Evolutionary conservation across 331 rosid genomes (phyloP), one percentile per base, ranked within the genome.

Genomic region (Malus hybrid): DNA sequence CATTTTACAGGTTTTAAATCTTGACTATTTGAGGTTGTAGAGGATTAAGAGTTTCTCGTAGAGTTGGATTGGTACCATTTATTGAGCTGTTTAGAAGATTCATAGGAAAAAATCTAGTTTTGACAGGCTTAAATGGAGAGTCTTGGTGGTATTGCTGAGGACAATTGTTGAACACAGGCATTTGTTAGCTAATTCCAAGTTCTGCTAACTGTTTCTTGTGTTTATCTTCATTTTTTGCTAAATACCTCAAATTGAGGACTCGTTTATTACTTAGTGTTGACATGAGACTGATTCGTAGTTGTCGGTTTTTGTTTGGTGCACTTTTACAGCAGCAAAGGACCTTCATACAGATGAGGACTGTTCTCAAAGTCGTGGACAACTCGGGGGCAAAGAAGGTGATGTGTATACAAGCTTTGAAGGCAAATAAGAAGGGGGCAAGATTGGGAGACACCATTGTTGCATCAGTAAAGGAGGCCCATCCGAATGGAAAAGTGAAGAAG

Each of bases 381-480:
- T 91, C 95, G 0, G 96, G 95, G 28, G 97, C 95, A 4, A 91
- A 91, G 78, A 91, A 90, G 84, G 96, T 93, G 77, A 93, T 90
- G 97, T 93, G 96, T 87, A 93, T 91, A 69, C 95, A 90, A 72
- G 89, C 98, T 12, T 77, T 93, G 88, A 87, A 90, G 78, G 97
- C 67, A 9, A 57, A 92, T 72, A 90, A 83, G 87, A 88, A 87
- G 82, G 94, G 97, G 24, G 96, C 98, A 42, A 84, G 97, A 74
- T 81, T 93, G 69, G 96, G 98, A n/a, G 98, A 91, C 79, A 93
- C 93, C 7, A 91, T 93, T 55, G 70, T 90, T 46, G 98, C 98
- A 52, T 93, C 98, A 1, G 91, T 93, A 63, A 93, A 87, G 80
- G 98, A 93, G 77, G 95, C 97, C 7, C 93, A 93, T 76, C 93